phyloP scores from a whole-genome alignment of 306 rosid genomes.

The Spatholobus suberectus region DNA sequence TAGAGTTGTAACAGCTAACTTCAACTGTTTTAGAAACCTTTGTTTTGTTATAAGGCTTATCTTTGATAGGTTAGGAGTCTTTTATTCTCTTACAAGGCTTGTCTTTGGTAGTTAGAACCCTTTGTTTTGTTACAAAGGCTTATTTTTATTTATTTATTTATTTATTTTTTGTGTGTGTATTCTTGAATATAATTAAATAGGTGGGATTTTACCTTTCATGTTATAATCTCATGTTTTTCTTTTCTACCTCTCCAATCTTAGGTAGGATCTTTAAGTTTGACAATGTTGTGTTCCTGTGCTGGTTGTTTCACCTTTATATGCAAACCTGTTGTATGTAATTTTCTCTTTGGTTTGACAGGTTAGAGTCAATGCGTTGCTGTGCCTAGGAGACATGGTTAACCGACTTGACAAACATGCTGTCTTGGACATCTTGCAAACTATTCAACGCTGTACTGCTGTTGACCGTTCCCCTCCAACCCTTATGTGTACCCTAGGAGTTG shows the following conservation, averaged over 20 bases:
- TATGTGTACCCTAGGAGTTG: constrained; percentile 98
- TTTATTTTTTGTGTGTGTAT: neutral
- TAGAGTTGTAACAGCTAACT: neutral
- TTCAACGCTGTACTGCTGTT: constrained; percentile 97
- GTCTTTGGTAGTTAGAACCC: neutral
- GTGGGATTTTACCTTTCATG: neutral
- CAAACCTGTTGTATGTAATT: constrained; percentile 24
- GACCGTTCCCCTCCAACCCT: constrained; percentile 98
- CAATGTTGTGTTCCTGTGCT: neutral
- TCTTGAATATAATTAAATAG: neutral
- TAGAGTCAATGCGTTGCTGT: constrained; percentile 94
- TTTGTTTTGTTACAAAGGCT: neutral
- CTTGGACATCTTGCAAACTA: constrained; percentile 88
- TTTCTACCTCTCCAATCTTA: neutral
- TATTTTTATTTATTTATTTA: neutral
- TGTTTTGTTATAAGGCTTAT: neutral
- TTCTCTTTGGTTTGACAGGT: constrained; percentile 64
- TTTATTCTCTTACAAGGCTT: neutral
- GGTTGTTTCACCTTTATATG: constrained; percentile 10
- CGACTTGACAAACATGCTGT: constrained; percentile 86
- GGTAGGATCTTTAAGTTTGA: constrained; percentile 13
- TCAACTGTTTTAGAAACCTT: neutral
- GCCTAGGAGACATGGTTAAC: constrained; percentile 84
- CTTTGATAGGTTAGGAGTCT: neutral
- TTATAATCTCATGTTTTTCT: neutral